Conservation (phyloP, 2,329 filamentous ascomycete genomes). For the Lecanosticta acicola region DNA sequence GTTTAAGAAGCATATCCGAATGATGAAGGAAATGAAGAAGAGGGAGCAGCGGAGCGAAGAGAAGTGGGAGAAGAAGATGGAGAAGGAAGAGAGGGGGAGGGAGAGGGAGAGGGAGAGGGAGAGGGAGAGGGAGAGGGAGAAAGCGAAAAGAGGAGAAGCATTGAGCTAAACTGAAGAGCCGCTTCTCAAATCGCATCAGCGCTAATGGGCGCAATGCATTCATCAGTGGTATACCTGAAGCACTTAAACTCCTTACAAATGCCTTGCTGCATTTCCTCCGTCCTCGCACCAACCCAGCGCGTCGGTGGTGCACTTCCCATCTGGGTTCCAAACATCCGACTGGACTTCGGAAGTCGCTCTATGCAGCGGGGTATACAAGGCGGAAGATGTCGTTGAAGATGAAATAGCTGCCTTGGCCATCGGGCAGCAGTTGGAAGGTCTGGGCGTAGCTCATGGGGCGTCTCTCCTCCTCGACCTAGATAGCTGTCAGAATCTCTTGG, state of each 20-base stretch:
- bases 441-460: slow-evolving; percentile 88
- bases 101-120: not conserved
- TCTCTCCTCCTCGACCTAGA: slow-evolving; percentile 76
- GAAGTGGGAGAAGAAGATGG: not conserved
- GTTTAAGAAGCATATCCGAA: not conserved
- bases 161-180: too few species aligned
- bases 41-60: too few species aligned
- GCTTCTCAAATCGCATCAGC: not conserved
- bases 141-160: not conserved
- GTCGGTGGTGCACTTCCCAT: not conserved
- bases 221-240: not conserved
- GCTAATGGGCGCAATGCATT: not conserved
- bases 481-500: slow-evolving; percentile 1
- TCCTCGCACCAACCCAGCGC: not conserved
- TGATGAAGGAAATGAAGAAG: too few species aligned
- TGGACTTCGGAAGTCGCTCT: slow-evolving; percentile 2
- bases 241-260: slow-evolving; percentile 1
- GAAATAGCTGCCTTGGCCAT: slow-evolving; percentile 65
- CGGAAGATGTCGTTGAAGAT: slow-evolving; percentile 95
- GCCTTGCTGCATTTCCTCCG: not conserved
- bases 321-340: not conserved
- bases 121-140: not conserved
- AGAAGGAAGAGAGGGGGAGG: not conserved
- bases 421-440: slow-evolving; percentile 75
- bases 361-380: slow-evolving; percentile 60